Percentiles rank a stretch among this genome's conserved stretches.
Conservation (phyloP, 192 early-diverging fungal species). For the Thoreauomyces humboldtii region DNA sequence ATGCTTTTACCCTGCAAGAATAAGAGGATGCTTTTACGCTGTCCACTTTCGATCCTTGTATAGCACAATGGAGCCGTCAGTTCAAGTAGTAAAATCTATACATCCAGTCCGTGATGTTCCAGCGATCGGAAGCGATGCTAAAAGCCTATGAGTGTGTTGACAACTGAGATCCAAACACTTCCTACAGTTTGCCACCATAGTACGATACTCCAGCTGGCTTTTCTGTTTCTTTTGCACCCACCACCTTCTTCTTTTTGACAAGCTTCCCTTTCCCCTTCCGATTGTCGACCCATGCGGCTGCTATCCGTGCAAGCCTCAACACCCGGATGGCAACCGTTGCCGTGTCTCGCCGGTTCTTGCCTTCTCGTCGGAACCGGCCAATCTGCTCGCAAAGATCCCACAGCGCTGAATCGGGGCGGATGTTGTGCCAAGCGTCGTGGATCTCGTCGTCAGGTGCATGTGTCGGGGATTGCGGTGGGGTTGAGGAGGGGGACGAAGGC, state of each 20-base stretch:
- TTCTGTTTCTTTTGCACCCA: no score
- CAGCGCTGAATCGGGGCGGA: conserved; percentile 58
- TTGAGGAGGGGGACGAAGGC: neutral
- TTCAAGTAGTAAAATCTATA: no score
- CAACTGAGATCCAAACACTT: no score
- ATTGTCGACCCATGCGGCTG: conserved; percentile 24
- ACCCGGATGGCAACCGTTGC: conserved; percentile 61
- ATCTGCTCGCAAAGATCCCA: conserved; percentile 82
- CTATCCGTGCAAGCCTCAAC: conserved; percentile 42
- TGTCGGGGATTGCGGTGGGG: conserved; percentile 17
- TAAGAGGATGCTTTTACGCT: no score
- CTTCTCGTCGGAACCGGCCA: conserved; percentile 75
- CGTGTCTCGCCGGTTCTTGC: conserved; percentile 83
- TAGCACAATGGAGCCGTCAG: no score
- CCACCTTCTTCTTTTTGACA: conserved; percentile 10
- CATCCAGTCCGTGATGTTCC: no score
- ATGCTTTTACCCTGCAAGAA: no score
- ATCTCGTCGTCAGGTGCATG: conserved; percentile 39
- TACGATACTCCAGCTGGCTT: neutral
- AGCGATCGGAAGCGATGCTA: no score
- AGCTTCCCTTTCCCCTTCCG: conserved; percentile 24
- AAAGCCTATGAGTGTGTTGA: no score
- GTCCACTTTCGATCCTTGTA: no score
- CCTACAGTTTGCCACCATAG: no score
- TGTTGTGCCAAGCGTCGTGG: conserved; percentile 43